phyloP scores from a whole-genome alignment of 2,329 filamentous ascomycete species.

The Colletotrichum sp. region DNA sequence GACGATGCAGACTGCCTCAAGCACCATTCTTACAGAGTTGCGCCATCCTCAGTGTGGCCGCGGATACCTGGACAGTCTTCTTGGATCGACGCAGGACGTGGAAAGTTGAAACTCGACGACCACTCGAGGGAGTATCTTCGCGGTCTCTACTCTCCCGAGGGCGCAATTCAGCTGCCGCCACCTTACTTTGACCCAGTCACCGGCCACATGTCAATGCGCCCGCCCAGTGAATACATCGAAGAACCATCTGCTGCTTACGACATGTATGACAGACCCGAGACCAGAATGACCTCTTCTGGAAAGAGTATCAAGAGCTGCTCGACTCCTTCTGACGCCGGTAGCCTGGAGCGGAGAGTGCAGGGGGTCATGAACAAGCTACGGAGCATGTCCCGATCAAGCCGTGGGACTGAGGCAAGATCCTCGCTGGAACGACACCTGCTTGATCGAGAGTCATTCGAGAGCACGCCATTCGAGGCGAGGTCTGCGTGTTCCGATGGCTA shows the following conservation, averaged over 20 bases:
- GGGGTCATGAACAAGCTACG: background rate
- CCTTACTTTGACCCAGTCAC: background rate
- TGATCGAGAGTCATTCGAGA: background rate
- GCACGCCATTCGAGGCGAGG: background rate
- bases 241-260: background rate
- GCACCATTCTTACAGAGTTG: conserved; percentile 11
- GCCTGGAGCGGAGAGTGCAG: background rate
- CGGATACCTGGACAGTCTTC: conserved; percentile 9
- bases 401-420: background rate
- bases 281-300: background rate
- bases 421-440: background rate
- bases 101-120: conserved; percentile 2
- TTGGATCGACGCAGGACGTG: conserved; percentile 2
- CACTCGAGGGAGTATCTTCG: background rate
- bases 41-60: conserved; percentile 15
- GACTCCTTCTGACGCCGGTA: background rate
- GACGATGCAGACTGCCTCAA: background rate
- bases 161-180: background rate
- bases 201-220: background rate
- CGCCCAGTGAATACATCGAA: background rate
- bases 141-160: background rate
- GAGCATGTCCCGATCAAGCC: background rate
- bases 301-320: background rate
- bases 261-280: background rate
- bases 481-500: background rate